Base-by-base conservation (phyloP, 768 basidiomycete genomes). In the Kwoniella botswanensis region DNA sequence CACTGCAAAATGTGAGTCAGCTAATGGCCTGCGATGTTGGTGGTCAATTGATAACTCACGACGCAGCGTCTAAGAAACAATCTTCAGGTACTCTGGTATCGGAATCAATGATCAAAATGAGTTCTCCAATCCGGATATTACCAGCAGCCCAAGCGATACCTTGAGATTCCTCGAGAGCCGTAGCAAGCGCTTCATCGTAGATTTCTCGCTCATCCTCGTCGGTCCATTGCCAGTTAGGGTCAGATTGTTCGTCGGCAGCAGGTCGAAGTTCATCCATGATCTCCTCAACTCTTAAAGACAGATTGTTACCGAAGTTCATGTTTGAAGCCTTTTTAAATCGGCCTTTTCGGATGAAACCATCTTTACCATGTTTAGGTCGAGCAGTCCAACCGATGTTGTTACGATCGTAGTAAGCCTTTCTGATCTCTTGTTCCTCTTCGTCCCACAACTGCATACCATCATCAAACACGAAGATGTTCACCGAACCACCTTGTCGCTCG, bases 261-360 rank as follows among this genome's bases (percentile, higher is more conserved):
- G 89, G 86, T 79, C 86, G 87, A 65, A 86, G 73, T 3, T 74
- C 80, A 61, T 83, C 83, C 77, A 87, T 85, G 62, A 86, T 83
- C 71, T 86, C 85, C 78, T 89, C 88, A 68, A 88, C 83, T 68
- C 89, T 87, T 29, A 93, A 86, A 10, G 90, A 90, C 10, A 93
- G 86, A 77, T 89, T 84, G 26, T 87, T 86, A 0, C 87, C 93
- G 76, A 92, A 94, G 82, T 94, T 95, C 91, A 94, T 90, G 84
- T 96, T 96, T n/a, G 89, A 90, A 0, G 93, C 93, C 84, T 96
- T 96, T 86, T 96, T 96, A 87, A 96, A 96, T 24, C 92, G 88
- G 35, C 92, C 93, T 21, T 92, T 91, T 63, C 92, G 90, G 73
- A 90, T 88, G 86, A 88, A 92, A 1, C 91, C 92, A 77, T 89